Percentiles rank a stretch among this genome's conserved stretches.
Evolutionary conservation across 73 alveolate genomes (phyloP).

Genomic region (Paramecium primaurelia): DNA sequence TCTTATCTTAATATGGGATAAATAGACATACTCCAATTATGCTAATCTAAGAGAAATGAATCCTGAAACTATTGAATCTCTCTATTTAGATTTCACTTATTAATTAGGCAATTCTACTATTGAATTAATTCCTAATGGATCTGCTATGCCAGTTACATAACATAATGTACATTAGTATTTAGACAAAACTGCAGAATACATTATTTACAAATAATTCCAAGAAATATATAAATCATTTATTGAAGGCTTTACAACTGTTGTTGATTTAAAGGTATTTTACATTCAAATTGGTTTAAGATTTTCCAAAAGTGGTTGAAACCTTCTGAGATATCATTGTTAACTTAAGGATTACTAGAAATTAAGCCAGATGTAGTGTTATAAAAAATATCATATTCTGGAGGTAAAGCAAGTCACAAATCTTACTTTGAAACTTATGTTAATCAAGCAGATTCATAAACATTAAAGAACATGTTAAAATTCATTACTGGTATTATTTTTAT

Average conservation of each 20-base stretch:
- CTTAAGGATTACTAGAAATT: background rate
- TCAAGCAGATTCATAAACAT: slow-evolving; percentile 15
- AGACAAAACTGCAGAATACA: background rate
- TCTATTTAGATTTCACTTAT: background rate
- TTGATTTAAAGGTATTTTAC: background rate
- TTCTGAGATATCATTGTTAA: background rate
- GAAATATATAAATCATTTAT: background rate
- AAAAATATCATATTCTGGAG: background rate
- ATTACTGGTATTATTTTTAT: slow-evolving; percentile 41
- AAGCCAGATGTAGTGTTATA: background rate
- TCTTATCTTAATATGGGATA: background rate
- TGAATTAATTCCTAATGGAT: slow-evolving; percentile 12
- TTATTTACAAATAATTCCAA: background rate
- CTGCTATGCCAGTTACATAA: background rate
- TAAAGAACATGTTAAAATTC: slow-evolving; percentile 53
- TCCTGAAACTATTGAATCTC: background rate
- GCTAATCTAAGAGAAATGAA: background rate
- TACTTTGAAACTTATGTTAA: slow-evolving; percentile 16
- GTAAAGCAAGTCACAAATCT: background rate
- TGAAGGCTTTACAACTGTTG: background rate
- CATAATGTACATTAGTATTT: background rate
- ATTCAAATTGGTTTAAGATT: background rate
- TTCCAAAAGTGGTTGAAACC: background rate
- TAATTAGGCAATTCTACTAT: background rate
- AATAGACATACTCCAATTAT: background rate